Evolutionary conservation across 2,329 filamentous ascomycete genomes (phyloP).

Genomic region (Grosmannia penicillata): DNA sequence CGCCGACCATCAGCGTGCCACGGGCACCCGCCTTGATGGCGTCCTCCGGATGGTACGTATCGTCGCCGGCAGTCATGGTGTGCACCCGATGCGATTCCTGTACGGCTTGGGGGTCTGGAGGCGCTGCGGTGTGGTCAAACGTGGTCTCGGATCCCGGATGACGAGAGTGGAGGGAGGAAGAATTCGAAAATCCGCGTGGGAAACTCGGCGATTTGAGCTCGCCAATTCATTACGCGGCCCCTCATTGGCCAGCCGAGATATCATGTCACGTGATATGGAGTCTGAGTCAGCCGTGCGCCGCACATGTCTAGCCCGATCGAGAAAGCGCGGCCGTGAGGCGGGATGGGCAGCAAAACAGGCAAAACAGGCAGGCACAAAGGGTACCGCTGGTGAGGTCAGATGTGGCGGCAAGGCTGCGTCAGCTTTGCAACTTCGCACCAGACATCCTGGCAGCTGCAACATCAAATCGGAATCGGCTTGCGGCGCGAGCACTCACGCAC

Average conservation of each 20-base stretch:
- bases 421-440: no score
- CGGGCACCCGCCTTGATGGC: slow-evolving; percentile 40
- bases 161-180: neutral
- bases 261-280: slow-evolving; percentile 6
- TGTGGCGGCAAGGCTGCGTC: slow-evolving; percentile 11
- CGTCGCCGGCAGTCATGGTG: slow-evolving; percentile 17
- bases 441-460: neutral
- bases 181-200: slow-evolving; percentile 4
- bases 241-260: slow-evolving; percentile 8
- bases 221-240: slow-evolving; percentile 7
- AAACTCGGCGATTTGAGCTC: slow-evolving; percentile 8
- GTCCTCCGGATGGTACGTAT: slow-evolving; percentile 30
- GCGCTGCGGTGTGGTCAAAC: neutral
- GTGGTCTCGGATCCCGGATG: neutral
- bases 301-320: no score
- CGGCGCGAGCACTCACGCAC: no score
- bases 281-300: no score
- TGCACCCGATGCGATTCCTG: slow-evolving; percentile 4
- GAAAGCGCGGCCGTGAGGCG: no score
- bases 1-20: slow-evolving; percentile 39
- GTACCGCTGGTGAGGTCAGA: no score
- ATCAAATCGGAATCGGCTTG: no score
- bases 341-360: no score
- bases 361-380: no score
- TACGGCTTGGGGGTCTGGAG: neutral